These are phyloP conservation scores for Chondrus crispus DNA, from an alignment of 23 red algal species.

Conservation along the genomic window DNA sequence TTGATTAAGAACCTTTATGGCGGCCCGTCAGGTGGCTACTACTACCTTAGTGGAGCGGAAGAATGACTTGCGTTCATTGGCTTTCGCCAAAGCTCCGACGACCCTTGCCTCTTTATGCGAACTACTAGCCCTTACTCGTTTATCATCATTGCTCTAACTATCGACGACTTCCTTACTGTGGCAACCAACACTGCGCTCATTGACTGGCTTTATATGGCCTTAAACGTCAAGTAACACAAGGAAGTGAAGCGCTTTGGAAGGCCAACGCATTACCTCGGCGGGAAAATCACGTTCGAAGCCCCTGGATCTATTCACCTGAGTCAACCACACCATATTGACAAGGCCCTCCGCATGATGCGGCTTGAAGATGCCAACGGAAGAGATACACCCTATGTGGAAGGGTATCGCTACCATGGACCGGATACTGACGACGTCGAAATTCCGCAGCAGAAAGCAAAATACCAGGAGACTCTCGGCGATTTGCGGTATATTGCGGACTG, in stretches of 20 bases:
- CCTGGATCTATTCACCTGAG: not conserved
- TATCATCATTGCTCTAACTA: conserved; percentile 15
- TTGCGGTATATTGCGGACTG: not conserved
- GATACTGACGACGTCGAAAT: not conserved
- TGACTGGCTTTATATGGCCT: conserved; percentile 26
- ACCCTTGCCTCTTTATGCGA: conserved; percentile 18
- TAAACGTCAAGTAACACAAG: not conserved
- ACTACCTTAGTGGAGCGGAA: not conserved
- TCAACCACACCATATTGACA: not conserved
- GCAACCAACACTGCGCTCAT: not conserved
- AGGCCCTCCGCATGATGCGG: not conserved
- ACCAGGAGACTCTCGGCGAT: not conserved
- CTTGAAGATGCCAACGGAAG: not conserved
- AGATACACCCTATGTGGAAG: not conserved
- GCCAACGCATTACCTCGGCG: not conserved
- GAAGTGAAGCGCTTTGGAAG: not conserved
- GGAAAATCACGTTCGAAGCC: not conserved
- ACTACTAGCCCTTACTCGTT: not conserved
- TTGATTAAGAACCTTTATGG: conserved; percentile 26
- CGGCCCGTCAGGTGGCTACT: not conserved
- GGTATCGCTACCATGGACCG: not conserved
- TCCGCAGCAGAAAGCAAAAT: not conserved
- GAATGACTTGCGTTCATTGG: not conserved
- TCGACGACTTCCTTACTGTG: conserved; percentile 13
- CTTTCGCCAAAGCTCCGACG: not conserved